Base-by-base conservation (phyloP, 2,329 filamentous ascomycete genomes). In the Polychaeton citri region DNA sequence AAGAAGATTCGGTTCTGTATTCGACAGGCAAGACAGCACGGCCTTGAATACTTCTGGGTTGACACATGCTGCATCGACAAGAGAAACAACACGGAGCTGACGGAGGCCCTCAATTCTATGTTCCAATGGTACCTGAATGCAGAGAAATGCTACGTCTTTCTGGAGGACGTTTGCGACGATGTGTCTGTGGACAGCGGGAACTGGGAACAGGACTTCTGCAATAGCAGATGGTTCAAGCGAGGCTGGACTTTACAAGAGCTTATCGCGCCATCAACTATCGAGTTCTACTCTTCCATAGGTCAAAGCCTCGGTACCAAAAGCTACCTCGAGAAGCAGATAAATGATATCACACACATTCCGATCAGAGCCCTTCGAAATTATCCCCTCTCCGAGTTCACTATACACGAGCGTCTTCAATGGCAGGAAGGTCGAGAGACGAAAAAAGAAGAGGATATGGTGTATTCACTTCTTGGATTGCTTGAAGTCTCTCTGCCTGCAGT, bases 1-100 rank as follows among this genome's bases (percentile, higher is more conserved):
- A 15, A 19, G 21, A 58, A 57, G 33, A 48, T 58, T 19, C 26
- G 42, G 4, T 38, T 34, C 2, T 43, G 44, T 26, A 46, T 44
- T 30, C 32, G 38, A 8, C 43, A 46, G 5, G 50, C 54, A 2
- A 6, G 17, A 4, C 36, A 36, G 3, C 50, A 57, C 28, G 44
- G 42, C 2, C 35, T 33, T 15, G 19, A 35, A 2, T 35, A 41
- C 18, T n/a, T n/a, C n/a, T n/a, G n/a, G n/a, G n/a, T n/a, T n/a
- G n/a, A n/a, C n/a, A n/a, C n/a, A n/a, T n/a, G 44, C 34, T 48
- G 45, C 30, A 48, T 48, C 26, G 37, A 47, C 34, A 43, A 45
- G 30, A 36, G 24, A 12, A 39, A 35, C 19, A 44, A 38, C 13
- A 40, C 42, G 19, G 44, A 47, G 19, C 39, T 47, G 2, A 36